Evolutionary conservation across 1,284 basidiomycete species (phyloP), one percentile per base, ranked within the genome.

Genomic region (Papiliotrema terrestris): DNA sequence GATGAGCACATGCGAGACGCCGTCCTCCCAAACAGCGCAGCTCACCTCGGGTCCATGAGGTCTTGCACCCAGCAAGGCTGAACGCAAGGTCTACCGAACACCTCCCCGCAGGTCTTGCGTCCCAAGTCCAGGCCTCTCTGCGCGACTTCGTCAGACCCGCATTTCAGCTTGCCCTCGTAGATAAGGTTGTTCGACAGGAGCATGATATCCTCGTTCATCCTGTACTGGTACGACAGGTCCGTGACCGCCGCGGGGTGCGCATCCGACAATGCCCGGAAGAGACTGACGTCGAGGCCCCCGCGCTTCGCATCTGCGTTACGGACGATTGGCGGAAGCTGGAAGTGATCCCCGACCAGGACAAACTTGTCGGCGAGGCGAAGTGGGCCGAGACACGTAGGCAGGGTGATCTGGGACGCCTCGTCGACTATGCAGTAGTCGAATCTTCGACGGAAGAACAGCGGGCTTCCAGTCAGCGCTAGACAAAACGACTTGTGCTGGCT

Each of bases 341-440:
- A 91, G 75, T 98, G 95, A 72, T 98, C 95, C 2, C 95, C 95
- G 11, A 98, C 93, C 8, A 98, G 85, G 1, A 98, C 84, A 62
- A 98, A 99, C 50, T 82, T 89, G 46, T 92, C 83, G 2, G 93
- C 91, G 64, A 87, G 91, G 0, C 93, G 84, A 6, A 98, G 78
- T 0, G 96, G 95, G 0, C 96, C 95, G 1, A 98, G 79, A 68
- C 92, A 97, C 0, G 93, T 94, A 0, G 96, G 96, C 2, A 98
- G 76, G 0, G 95, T 97, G 60, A 98, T 94, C 73, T 99, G 96
- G 0, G 94, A 97, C 0, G 95, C 96, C 72, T 98, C 96, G 64
- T 98, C 96, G 14, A 98, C 87, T 56, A 98, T 97, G 77, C 95
- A 98, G 68, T 94, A 95, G 73, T 99, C 94, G 68, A 98, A 99